Evolutionary conservation across 345 rosid species (phyloP), one percentile per base, ranked within the genome.

Genomic region (Lumnitzera littorea): DNA sequence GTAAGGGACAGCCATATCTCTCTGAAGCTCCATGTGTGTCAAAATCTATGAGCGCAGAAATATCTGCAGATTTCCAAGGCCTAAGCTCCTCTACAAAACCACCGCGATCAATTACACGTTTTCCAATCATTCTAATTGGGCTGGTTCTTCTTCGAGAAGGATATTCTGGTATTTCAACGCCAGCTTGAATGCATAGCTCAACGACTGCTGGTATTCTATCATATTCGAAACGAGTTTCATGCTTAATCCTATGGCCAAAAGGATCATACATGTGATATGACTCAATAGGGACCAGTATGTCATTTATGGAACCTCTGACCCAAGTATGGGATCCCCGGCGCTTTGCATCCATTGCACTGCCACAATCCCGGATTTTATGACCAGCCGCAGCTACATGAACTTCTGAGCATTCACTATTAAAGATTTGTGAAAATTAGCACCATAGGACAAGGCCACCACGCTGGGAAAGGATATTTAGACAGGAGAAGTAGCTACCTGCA

Each of bases 181-280:
- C 95, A 10, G 92, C 92, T 63, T 89, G 98, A 72, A 91, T 78
- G 70, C 98, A 89, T 51, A 91, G 77, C 78, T 89, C 98, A 58
- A 89, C 87, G 60, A 91, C 63, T 11, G 92, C 91, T 6, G 95
- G 98, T 62, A 91, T 83, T 72, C 98, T 82, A 55, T 87, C 96
- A 29, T 79, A 84, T 60, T 89, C 86, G 65, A 91, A 91, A 66
- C 96, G 84, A 3, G 84, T 78, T 69, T 80, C 96, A 1, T 89
- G 96, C 69, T 68, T 82, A 67, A 89, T 69, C 3, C 91, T 88
- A 56, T 70, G 62, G 54, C 96, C 96, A 57, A 91, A 91, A 64
- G 96, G 96, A 58, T 91, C 96, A 78, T 66, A 85, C 57, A 85
- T 78, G 75, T 87, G 98, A 62, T 91, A 91, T 3, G 95, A 83